phyloP scores from a whole-genome alignment of 2,329 filamentous ascomycete genomes.

The Albifimbria verrucaria region DNA sequence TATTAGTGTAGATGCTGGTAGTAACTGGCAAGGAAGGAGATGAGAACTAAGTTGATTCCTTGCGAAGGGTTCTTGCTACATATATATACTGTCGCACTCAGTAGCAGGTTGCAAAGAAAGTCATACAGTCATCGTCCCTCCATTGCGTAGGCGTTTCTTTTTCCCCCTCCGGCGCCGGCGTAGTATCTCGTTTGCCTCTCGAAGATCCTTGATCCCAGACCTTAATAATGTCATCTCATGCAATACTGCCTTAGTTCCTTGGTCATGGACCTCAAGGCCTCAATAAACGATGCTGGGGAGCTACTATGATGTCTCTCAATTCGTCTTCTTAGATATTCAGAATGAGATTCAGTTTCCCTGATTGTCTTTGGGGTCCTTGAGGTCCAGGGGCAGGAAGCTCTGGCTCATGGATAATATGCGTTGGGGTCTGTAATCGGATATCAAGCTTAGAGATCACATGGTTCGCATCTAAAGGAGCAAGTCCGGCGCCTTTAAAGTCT shows the following conservation, averaged over 20 bases:
- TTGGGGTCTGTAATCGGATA: neutral
- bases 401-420: neutral
- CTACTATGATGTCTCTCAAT: too few relatives aligned
- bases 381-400: neutral
- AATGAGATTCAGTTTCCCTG: neutral
- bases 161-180: neutral
- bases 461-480: slow-evolving; percentile 22
- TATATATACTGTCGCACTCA: too few relatives aligned
- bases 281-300: neutral
- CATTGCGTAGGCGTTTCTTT: neutral
- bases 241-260: neutral
- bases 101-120: too few relatives aligned
- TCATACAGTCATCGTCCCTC: slow-evolving; percentile 9
- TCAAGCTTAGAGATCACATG: slow-evolving; percentile 2
- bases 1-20: too few relatives aligned
- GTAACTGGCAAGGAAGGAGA: too few relatives aligned
- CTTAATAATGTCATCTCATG: neutral
- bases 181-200: neutral
- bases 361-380: neutral
- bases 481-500: slow-evolving; percentile 26
- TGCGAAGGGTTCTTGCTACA: too few relatives aligned
- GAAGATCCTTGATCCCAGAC: slow-evolving; percentile 1
- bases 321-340: slow-evolving; percentile 6
- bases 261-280: neutral
- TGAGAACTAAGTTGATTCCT: too few relatives aligned